These are phyloP conservation scores for Diplosphaera chodatii DNA, from an alignment of 139 green algal species.

Conservation along the genomic window DNA sequence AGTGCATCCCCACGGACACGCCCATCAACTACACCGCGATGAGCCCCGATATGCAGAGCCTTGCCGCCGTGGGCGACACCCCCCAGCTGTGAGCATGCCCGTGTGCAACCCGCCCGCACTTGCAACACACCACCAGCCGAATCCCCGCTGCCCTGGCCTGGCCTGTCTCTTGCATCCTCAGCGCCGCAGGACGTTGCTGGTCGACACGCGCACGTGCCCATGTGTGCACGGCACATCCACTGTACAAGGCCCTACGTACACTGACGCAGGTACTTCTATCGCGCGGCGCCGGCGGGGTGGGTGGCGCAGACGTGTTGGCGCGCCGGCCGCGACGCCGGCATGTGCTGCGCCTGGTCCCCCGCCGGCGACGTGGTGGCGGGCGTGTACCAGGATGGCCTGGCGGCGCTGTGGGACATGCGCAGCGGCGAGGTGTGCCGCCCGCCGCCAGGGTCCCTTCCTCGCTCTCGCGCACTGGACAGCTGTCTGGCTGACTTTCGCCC, in stretches of 20 bases:
- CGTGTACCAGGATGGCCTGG: conserved; percentile 43
- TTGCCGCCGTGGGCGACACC: conserved; percentile 60
- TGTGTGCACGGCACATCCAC: too few species aligned
- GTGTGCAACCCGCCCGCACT: too few species aligned
- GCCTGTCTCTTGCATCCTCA: too few species aligned
- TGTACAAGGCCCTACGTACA: neutral
- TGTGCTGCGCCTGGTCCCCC: conserved; percentile 61
- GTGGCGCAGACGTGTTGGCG: conserved; percentile 15
- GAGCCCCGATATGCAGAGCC: conserved; percentile 29
- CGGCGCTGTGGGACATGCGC: conserved; percentile 46
- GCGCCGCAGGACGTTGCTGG: too few species aligned
- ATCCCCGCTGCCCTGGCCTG: too few species aligned
- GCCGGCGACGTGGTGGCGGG: conserved; percentile 35
- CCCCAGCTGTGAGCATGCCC: conserved; percentile 7
- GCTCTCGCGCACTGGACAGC: too few species aligned
- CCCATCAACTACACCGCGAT: conserved; percentile 71
- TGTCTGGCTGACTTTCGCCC: too few species aligned
- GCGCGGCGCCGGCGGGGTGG: conserved; percentile 32
- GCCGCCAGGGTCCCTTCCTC: neutral
- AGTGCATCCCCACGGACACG: conserved; percentile 17
- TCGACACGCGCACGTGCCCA: too few species aligned
- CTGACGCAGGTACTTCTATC: conserved; percentile 24
- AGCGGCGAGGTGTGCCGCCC: neutral
- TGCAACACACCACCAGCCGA: too few species aligned
- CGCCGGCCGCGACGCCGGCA: conserved; percentile 56